A percentile compares a stretch with the other conserved stretches of the same genome.
Conservation (phyloP, 805 yeast genomes). For the Tetrapisispora namnaoensis region DNA sequence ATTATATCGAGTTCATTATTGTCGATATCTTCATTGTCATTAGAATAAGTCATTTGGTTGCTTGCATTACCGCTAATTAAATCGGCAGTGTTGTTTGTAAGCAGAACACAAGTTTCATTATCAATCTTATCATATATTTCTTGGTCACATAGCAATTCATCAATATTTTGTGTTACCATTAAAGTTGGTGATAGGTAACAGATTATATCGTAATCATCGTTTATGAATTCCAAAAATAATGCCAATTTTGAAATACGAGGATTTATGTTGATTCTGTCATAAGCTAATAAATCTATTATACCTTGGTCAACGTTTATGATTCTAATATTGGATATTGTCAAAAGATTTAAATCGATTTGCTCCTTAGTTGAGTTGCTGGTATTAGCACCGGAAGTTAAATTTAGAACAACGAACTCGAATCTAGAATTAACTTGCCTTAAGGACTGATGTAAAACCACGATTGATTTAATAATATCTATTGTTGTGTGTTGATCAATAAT, state of each 20-base stretch:
- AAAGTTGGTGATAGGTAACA: constrained; percentile 27
- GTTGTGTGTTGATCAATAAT: constrained; percentile 14
- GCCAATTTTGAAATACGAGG: constrained; percentile 7
- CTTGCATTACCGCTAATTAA: not conserved
- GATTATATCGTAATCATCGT: constrained; percentile 16
- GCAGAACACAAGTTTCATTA: constrained; percentile 28
- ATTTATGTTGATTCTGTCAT: not conserved
- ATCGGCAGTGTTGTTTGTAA: constrained; percentile 14
- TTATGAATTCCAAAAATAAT: constrained; percentile 16
- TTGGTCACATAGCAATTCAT: constrained; percentile 20
- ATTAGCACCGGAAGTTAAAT: constrained; percentile 4
- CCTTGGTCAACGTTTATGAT: constrained; percentile 5
- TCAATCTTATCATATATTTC: constrained; percentile 25
- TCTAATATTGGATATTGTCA: constrained; percentile 9
- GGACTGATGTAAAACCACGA: constrained; percentile 21
- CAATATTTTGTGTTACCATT: constrained; percentile 22
- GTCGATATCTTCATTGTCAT: not conserved
- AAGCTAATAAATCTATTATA: not conserved
- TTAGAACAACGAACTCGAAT: constrained; percentile 18
- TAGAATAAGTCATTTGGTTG: not conserved
- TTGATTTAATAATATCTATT: constrained; percentile 14
- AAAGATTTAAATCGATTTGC: not conserved
- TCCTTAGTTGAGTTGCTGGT: not conserved
- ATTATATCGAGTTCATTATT: constrained; percentile 11
- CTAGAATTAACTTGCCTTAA: constrained; percentile 15